These are phyloP conservation scores for Yamadazyma diospyri DNA, from an alignment of 1,139 yeast genomes.

Conservation along the genomic window DNA sequence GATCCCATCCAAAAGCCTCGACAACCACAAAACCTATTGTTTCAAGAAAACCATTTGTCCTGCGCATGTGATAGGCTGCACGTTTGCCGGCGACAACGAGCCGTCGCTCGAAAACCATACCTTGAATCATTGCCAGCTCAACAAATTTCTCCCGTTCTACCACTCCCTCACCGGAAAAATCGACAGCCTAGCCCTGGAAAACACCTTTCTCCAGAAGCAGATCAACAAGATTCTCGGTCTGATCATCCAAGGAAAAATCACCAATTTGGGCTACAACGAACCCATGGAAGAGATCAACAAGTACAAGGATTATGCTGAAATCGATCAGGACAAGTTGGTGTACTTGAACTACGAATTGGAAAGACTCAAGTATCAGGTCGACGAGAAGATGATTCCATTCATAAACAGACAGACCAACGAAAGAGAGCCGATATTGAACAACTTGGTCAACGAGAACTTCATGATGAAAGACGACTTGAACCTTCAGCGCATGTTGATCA, in stretches of 20 bases:
- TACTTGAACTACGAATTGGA: slow-evolving; percentile 38
- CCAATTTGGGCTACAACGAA: slow-evolving; percentile 49
- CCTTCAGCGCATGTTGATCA: slow-evolving; percentile 42
- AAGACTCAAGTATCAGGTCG: slow-evolving; percentile 40
- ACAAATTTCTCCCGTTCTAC: slow-evolving; percentile 29
- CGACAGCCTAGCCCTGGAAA: slow-evolving; percentile 20
- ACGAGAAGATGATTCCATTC: slow-evolving; percentile 38
- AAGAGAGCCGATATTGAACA: slow-evolving; percentile 35
- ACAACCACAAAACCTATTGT: slow-evolving; percentile 36
- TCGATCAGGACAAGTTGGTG: slow-evolving; percentile 30
- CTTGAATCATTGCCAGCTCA: slow-evolving; percentile 32
- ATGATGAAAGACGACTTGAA: slow-evolving; percentile 49
- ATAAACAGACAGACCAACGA: slow-evolving; percentile 32
- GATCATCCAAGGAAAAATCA: slow-evolving; percentile 48
- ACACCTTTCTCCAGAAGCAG: slow-evolving; percentile 37
- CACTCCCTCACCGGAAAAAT: slow-evolving; percentile 20
- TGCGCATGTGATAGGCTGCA: slow-evolving; percentile 40
- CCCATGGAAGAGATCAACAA: slow-evolving; percentile 43
- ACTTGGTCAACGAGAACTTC: slow-evolving; percentile 40
- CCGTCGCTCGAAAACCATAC: slow-evolving; percentile 40
- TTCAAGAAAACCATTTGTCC: slow-evolving; percentile 34
- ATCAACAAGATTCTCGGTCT: slow-evolving; percentile 46
- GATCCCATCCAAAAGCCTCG: slow-evolving; percentile 33
- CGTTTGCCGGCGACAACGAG: slow-evolving; percentile 37
- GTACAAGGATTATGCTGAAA: slow-evolving; percentile 19